Percentiles rank a stretch among this genome's conserved stretches.
These are phyloP conservation scores for Pythium oligandrum DNA, from an alignment of 352 stramenopile genomes.

Conservation along the genomic window DNA sequence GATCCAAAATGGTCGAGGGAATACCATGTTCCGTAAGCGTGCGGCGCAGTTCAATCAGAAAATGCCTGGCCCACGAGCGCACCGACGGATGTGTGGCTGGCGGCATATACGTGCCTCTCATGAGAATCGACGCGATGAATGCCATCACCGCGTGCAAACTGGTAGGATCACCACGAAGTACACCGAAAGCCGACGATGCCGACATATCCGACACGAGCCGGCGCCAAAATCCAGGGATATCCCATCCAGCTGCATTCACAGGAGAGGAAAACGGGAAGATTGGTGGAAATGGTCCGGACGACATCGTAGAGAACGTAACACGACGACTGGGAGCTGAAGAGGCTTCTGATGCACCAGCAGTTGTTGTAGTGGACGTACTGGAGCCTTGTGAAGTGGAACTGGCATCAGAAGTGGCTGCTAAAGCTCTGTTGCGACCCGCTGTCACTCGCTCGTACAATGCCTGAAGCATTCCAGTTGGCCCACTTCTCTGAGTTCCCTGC, in stretches of 20 bases:
- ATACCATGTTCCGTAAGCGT: conserved; percentile 11
- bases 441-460: conserved; percentile 21
- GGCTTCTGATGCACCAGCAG: background rate
- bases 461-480: conserved; percentile 9
- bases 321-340: background rate
- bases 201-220: conserved; percentile 14
- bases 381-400: background rate
- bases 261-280: conserved; percentile 20
- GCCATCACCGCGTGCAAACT: conserved; percentile 18
- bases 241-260: conserved; percentile 13
- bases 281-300: conserved; percentile 8
- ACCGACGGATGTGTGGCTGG: conserved; percentile 18
- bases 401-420: background rate
- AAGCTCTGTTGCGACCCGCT: conserved; percentile 9
- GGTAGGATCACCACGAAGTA: conserved; percentile 18
- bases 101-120: conserved; percentile 21
- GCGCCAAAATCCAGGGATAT: conserved; percentile 18
- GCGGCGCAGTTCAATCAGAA: conserved; percentile 20
- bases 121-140: conserved; percentile 18
- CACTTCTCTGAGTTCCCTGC: background rate
- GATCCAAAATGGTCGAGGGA: conserved; percentile 10
- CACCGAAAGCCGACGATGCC: conserved; percentile 15
- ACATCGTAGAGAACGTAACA: background rate
- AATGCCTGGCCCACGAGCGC: conserved; percentile 18
- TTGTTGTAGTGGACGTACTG: too few relatives aligned